These are phyloP conservation scores for Volvariella volvacea DNA, from an alignment of 1,284 basidiomycete species.

Conservation along the genomic window DNA sequence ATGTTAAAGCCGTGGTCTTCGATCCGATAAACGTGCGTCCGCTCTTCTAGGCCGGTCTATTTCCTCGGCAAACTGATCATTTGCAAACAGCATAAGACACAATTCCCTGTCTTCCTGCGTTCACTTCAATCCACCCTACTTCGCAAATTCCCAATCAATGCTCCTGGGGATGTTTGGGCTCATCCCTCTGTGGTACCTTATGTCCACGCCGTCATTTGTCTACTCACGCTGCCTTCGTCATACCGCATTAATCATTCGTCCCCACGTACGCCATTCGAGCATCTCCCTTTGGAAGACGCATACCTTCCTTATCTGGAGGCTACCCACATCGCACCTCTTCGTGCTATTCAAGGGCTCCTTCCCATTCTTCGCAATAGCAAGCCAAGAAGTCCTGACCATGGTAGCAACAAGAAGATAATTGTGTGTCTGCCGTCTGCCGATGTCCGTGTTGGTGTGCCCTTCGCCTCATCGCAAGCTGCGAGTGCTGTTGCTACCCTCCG, in stretches of 20 bases:
- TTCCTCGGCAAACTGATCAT: too few relatives aligned
- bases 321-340: slow-evolving; percentile 69
- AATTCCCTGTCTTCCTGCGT: slow-evolving; percentile 64
- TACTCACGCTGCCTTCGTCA: slow-evolving; percentile 44
- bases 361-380: slow-evolving; percentile 64
- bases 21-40: slow-evolving; percentile 63
- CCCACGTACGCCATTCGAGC: slow-evolving; percentile 27
- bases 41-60: slow-evolving; percentile 1
- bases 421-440: slow-evolving; percentile 66
- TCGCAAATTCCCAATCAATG: slow-evolving; percentile 72
- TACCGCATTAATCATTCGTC: slow-evolving; percentile 14
- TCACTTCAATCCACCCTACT: slow-evolving; percentile 72
- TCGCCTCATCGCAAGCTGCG: slow-evolving; percentile 62
- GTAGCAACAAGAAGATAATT: slow-evolving; percentile 52
- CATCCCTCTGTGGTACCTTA: slow-evolving; percentile 56
- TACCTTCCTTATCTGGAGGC: slow-evolving; percentile 65
- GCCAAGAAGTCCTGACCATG: slow-evolving; percentile 41
- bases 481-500: slow-evolving; percentile 64
- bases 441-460: slow-evolving; percentile 65
- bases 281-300: slow-evolving; percentile 62
- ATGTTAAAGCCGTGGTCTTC: slow-evolving; percentile 70
- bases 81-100: slow-evolving; percentile 20
- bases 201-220: slow-evolving; percentile 65
- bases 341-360: slow-evolving; percentile 67
- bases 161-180: slow-evolving; percentile 72